Conservation (phyloP, 345 rosid species). For the Salix koriyanagi region DNA sequence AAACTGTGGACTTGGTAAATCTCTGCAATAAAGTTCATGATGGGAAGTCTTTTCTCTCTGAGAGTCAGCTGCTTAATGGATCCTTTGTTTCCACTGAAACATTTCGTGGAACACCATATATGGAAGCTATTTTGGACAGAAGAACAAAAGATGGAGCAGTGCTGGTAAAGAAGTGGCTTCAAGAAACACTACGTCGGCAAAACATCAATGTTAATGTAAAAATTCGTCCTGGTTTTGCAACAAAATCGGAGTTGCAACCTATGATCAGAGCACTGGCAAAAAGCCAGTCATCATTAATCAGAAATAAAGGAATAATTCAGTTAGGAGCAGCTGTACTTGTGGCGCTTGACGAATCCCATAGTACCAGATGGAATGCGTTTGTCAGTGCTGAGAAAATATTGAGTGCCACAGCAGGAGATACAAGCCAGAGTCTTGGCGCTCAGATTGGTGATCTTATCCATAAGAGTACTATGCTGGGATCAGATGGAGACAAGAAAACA, state of each 20-base stretch:
- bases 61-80: slow-evolving; percentile 49
- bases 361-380: slow-evolving; percentile 81
- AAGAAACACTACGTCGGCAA: slow-evolving; percentile 68
- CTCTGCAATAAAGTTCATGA: slow-evolving; percentile 23
- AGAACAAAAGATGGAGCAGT: slow-evolving; percentile 77
- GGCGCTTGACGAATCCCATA: slow-evolving; percentile 61
- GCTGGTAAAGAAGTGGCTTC: slow-evolving; percentile 92
- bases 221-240: slow-evolving; percentile 59
- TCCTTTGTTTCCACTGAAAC: slow-evolving; percentile 66
- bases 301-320: slow-evolving; percentile 82
- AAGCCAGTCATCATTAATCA: slow-evolving; percentile 56
- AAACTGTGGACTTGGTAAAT: slow-evolving; percentile 31
- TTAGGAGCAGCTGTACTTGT: slow-evolving; percentile 64
- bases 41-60: slow-evolving; percentile 30
- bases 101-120: slow-evolving; percentile 74
- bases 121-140: slow-evolving; percentile 85
- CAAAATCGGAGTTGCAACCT: slow-evolving; percentile 60
- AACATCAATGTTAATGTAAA: slow-evolving; percentile 52
- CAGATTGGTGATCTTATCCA: slow-evolving; percentile 84
- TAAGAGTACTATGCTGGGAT: slow-evolving; percentile 55
- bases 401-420: slow-evolving; percentile 78
- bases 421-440: slow-evolving; percentile 90
- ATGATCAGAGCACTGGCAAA: slow-evolving; percentile 63
- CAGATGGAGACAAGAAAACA: slow-evolving; percentile 40
- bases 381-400: slow-evolving; percentile 86